phyloP scores from a whole-genome alignment of 2,329 filamentous ascomycete genomes.

The Colletotrichum sp. region DNA sequence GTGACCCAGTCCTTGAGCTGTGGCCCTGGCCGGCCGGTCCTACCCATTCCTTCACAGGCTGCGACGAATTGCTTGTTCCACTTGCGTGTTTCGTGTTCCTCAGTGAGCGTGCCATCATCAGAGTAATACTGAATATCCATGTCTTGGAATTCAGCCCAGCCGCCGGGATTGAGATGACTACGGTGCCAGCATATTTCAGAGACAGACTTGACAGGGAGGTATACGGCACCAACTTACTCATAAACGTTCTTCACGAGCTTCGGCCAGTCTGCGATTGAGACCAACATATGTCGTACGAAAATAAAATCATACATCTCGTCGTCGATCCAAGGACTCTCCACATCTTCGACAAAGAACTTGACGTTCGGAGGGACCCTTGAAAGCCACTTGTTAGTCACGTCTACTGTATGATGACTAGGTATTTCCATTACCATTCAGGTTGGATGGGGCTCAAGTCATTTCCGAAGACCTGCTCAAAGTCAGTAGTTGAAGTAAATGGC shows the following conservation, averaged over 20 bases:
- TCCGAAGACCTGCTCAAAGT: conserved; percentile 35
- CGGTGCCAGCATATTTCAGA: neutral
- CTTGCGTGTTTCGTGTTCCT: neutral
- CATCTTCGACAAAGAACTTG: conserved; percentile 41
- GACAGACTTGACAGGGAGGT: neutral
- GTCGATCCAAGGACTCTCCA: conserved; percentile 31
- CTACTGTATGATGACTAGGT: too few species aligned
- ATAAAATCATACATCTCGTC: conserved; percentile 36
- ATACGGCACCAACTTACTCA: conserved; percentile 14
- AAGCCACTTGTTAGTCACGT: neutral
- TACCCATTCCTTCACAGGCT: neutral
- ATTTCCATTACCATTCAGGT: conserved; percentile 25
- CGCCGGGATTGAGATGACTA: conserved; percentile 31
- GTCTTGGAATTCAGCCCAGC: neutral
- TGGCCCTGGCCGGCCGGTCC: neutral
- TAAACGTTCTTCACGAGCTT: conserved; percentile 27
- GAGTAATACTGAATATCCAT: neutral
- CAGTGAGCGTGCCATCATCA: neutral
- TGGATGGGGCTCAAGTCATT: conserved; percentile 36
- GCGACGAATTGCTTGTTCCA: neutral
- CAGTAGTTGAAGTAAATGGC: too few species aligned
- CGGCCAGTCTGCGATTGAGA: conserved; percentile 35
- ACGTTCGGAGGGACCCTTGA: conserved; percentile 34
- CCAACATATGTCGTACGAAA: conserved; percentile 37
- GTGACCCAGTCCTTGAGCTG: neutral